Evolutionary conservation across 129 eudicot species (phyloP), one percentile per base, ranked within the genome.

Genomic region (Kitagawia praeruptora): DNA sequence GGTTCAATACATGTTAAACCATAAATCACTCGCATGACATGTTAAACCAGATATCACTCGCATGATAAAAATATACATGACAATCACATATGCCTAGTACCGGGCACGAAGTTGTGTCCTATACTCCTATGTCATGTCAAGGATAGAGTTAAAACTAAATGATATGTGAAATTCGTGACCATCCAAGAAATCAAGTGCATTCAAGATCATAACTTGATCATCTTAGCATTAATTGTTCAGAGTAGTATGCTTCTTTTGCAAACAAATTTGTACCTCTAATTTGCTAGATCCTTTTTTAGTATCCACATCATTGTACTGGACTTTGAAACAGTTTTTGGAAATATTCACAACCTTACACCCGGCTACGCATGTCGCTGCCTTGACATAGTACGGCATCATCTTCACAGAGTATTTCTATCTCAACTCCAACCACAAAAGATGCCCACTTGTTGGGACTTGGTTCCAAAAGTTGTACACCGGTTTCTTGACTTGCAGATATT

Each of bases 271-370:
- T 81, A 84, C 90, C 95, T 86, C 42, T 40, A 90, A 71, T 21
- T 86, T 84, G 45, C 81, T 87, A 25, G 81, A 56, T 75, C 82
- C 85, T 81, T 89, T 11, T 31, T 34, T 89, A 80, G 86, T 81
- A 48, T 77, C 40, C 71, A 88, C 69, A 79, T 88, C 96, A 34
- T 78, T 11, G 70, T 86, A 83, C 49, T 71, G 80, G 73, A 88
- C 89, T 85, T 81, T 83, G 72, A 85, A 19, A 70, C 34, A 67
- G 41, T 79, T 86, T 54, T 74, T 10, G 64, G 80, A 74, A 25
- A 79, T 71, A 74, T 73, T 61, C 80, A 90, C 38, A 75, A 90
- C 78, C 85, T 81, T 86, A 72, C 92, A 90, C 80, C 88, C 91
- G 88, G 75, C 45, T 42, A 42, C 45, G 46, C 46, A 42, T 42